phyloP scores from a whole-genome alignment of 2,329 filamentous ascomycete genomes.

The Sarocladium oryzae region DNA sequence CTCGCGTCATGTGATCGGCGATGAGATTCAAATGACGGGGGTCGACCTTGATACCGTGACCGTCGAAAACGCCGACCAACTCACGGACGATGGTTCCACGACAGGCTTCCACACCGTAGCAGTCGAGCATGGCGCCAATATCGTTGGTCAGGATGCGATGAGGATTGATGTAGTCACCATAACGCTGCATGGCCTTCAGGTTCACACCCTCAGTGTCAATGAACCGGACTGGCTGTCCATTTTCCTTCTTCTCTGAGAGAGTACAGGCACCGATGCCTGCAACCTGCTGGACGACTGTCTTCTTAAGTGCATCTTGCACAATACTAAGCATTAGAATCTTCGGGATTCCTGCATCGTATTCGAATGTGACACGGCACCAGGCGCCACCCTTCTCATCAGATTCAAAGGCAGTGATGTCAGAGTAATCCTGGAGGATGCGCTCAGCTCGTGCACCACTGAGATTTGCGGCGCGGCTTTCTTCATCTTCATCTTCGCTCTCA shows the following conservation, averaged over 20 bases:
- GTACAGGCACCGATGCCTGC: conserved; percentile 68
- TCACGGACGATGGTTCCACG: conserved; percentile 82
- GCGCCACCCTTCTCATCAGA: conserved; percentile 70
- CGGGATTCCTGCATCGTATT: conserved; percentile 71
- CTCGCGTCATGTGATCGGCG: conserved; percentile 95
- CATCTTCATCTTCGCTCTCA: conserved; percentile 26
- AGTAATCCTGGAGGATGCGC: conserved; percentile 56
- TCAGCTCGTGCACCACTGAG: conserved; percentile 40
- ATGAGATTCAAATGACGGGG: conserved; percentile 91
- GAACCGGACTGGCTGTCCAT: conserved; percentile 32
- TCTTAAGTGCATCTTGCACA: conserved; percentile 72
- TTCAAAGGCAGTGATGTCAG: conserved; percentile 67
- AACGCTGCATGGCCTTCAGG: conserved; percentile 82
- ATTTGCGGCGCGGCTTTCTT: conserved; percentile 32
- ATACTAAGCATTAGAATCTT: conserved; percentile 92
- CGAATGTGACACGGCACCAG: conserved; percentile 75
- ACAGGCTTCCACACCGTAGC: conserved; percentile 92
- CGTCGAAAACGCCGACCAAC: conserved; percentile 76
- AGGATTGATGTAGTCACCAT: conserved; percentile 77
- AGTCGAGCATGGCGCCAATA: conserved; percentile 72
- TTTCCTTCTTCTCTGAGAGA: conserved; percentile 52
- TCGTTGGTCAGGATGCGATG: conserved; percentile 88
- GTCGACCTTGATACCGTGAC: conserved; percentile 90
- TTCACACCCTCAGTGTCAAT: conserved; percentile 84
- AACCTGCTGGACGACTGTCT: conserved; percentile 82